Conservation (phyloP, 2,329 filamentous ascomycete genomes). For the Alternaria dauci region DNA sequence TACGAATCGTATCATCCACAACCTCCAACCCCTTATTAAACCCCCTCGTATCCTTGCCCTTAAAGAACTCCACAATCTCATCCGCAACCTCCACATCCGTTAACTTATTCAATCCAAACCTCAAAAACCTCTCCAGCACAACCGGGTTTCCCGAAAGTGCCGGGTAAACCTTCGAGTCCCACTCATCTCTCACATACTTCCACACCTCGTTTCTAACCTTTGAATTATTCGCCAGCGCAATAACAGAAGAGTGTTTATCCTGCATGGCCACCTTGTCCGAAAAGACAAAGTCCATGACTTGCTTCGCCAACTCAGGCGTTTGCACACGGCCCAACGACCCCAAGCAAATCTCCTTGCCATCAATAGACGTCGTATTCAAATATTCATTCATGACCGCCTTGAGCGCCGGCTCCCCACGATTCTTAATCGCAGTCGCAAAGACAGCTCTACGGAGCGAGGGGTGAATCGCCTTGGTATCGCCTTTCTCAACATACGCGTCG, state of each 20-base stretch:
- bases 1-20: constrained; percentile 84
- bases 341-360: constrained; percentile 88
- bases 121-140: constrained; percentile 87
- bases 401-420: constrained; percentile 74
- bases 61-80: constrained; percentile 87
- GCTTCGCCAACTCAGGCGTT: constrained; percentile 71
- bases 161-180: constrained; percentile 70
- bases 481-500: constrained; percentile 74
- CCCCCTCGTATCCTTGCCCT: constrained; percentile 81
- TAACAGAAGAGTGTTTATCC: constrained; percentile 86
- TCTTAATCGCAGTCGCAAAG: constrained; percentile 79
- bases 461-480: constrained; percentile 74
- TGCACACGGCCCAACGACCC: constrained; percentile 77
- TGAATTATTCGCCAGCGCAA: constrained; percentile 75
- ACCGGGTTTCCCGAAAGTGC: constrained; percentile 84
- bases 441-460: constrained; percentile 82
- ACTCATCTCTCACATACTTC: constrained; percentile 86
- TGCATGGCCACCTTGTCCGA: constrained; percentile 84
- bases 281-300: constrained; percentile 77
- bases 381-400: constrained; percentile 85
- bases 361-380: constrained; percentile 80
- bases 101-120: constrained; percentile 80
- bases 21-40: constrained; percentile 89
- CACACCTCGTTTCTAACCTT: constrained; percentile 78
- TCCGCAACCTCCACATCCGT: constrained; percentile 72